phyloP scores from a whole-genome alignment of 257 asterid genomes.

The Cruciata laevipes region DNA sequence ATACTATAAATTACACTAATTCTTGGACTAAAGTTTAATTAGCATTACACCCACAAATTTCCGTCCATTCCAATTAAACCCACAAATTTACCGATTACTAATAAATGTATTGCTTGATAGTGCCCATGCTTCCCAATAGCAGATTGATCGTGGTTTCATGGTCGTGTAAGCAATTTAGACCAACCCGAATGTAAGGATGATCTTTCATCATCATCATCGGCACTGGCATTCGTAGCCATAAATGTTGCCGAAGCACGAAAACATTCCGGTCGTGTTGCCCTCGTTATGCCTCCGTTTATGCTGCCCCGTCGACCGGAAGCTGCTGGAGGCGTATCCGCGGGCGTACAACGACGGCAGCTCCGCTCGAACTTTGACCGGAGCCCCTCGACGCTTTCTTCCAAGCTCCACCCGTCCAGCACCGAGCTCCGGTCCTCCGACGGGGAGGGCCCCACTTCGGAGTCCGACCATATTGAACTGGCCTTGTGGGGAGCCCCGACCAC shows the following conservation, averaged over 20 bases:
- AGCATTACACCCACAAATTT: too few species aligned
- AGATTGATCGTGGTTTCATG: too few species aligned
- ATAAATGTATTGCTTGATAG: too few species aligned
- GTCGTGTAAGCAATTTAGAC: too few species aligned
- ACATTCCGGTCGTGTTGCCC: slow-evolving; percentile 33
- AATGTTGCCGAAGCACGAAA: slow-evolving; percentile 73
- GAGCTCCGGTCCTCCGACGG: slow-evolving; percentile 81
- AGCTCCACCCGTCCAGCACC: slow-evolving; percentile 81
- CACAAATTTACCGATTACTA: too few species aligned
- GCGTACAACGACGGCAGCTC: slow-evolving; percentile 74
- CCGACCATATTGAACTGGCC: slow-evolving; percentile 41
- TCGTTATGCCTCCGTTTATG: slow-evolving; percentile 25
- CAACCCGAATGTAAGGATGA: too few species aligned
- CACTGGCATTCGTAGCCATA: slow-evolving; percentile 78
- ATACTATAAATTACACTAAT: too few species aligned
- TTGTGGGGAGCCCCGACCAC: slow-evolving; percentile 35
- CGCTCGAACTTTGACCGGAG: slow-evolving; percentile 69
- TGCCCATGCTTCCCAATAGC: too few species aligned
- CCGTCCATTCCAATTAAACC: too few species aligned
- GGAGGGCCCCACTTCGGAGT: slow-evolving; percentile 82
- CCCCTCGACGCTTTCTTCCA: slow-evolving; percentile 85
- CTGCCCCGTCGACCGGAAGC: slow-evolving; percentile 39
- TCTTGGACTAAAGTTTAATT: too few species aligned
- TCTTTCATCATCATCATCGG: too few species aligned
- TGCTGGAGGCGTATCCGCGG: slow-evolving; percentile 47